phyloP scores from a whole-genome alignment of 441 rosid genomes.

The Aquilaria agallochum region DNA sequence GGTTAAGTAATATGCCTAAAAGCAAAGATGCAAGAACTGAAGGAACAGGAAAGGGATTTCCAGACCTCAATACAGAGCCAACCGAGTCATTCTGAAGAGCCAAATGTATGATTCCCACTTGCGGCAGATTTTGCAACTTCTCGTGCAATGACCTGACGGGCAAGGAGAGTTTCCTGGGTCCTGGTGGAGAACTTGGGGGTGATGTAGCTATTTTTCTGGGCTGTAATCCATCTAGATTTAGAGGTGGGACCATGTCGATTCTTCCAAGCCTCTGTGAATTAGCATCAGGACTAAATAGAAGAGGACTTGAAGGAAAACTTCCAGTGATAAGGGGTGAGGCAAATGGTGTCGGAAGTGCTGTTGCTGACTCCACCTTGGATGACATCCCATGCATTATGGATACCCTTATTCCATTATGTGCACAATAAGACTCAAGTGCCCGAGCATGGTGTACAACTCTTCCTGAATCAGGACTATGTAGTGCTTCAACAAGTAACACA shows the following conservation, averaged over 20 bases:
- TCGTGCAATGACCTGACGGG: slow-evolving; percentile 82
- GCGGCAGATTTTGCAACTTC: slow-evolving; percentile 84
- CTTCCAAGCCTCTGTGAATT: slow-evolving; percentile 66
- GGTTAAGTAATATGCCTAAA: slow-evolving; percentile 19
- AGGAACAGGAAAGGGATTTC: slow-evolving; percentile 14
- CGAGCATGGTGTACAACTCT: slow-evolving; percentile 81
- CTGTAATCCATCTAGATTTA: slow-evolving; percentile 80
- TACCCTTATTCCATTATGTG: slow-evolving; percentile 61
- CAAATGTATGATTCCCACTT: slow-evolving; percentile 89
- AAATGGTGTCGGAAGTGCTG: slow-evolving; percentile 83
- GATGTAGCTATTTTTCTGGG: slow-evolving; percentile 52
- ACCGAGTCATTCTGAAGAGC: slow-evolving; percentile 82
- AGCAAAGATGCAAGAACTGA: slow-evolving; percentile 11
- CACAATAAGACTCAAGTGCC: slow-evolving; percentile 90
- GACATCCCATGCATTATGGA: slow-evolving; percentile 53
- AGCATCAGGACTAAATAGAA: slow-evolving; percentile 77
- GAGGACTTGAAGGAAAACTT: slow-evolving; percentile 93
- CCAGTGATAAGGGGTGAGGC: slow-evolving; percentile 84
- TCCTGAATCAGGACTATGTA: slow-evolving; percentile 87
- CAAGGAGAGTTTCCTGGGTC: slow-evolving; percentile 61
- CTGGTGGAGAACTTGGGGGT: slow-evolving; percentile 77
- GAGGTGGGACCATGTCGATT: slow-evolving; percentile 90
- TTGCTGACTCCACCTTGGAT: slow-evolving; percentile 45
- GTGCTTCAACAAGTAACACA: slow-evolving; percentile 91
- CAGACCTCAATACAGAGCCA: slow-evolving; percentile 84